Evolutionary conservation across 2,329 filamentous ascomycete species (phyloP), one percentile per base, ranked within the genome.

Genomic region (Aschersonia sp.): DNA sequence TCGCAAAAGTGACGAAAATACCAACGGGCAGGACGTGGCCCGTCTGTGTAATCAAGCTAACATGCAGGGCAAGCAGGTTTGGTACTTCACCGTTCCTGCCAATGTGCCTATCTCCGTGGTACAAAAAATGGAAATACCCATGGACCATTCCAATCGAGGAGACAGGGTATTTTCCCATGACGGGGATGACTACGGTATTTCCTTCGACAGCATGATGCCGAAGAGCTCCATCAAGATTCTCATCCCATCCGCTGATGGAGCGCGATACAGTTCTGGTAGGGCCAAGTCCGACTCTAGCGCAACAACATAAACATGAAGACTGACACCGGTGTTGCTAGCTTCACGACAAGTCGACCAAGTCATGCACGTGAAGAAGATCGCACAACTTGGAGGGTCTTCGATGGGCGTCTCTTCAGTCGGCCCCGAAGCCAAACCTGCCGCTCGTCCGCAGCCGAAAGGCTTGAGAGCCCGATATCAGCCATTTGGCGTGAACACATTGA

Each of bases 81-180:
- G 84, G 85, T 85, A 87, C 60, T 86, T 89, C 55, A 85, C 81
- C 8, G 80, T 82, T 4, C 85, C 85, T 2, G 75, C 79, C 5
- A 78, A 77, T 9, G 67, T 87, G 3, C 78, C 83, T n/a, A 72
- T 88, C 49, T 78, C 76, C 9, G 71, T 82, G 1, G 66, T 88
- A 44, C 75, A 79, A 58, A 72, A 81, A 53, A 67, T 87, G 51
- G 73, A 80, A 39, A 73, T 86, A 42, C 72, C 72, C 8, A 59
- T 78, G 55, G 73, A 78, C 49, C 70, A 74, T 46, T 71, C 73
- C 2, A 65, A 72, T 50, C 65, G 69, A 2, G 72, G 71, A 5
- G 68, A 75, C 37, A 55, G 73, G 5, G 63, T 85, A 11, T 64
- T 87, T n/a, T 73, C 70, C 9, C 73, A 86, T 58, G 72, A 79